A percentile compares a stretch with the other conserved stretches of the same genome.
Evolutionary conservation across 768 basidiomycete genomes (phyloP).

Genomic region (Tephrocybe sp.): DNA sequence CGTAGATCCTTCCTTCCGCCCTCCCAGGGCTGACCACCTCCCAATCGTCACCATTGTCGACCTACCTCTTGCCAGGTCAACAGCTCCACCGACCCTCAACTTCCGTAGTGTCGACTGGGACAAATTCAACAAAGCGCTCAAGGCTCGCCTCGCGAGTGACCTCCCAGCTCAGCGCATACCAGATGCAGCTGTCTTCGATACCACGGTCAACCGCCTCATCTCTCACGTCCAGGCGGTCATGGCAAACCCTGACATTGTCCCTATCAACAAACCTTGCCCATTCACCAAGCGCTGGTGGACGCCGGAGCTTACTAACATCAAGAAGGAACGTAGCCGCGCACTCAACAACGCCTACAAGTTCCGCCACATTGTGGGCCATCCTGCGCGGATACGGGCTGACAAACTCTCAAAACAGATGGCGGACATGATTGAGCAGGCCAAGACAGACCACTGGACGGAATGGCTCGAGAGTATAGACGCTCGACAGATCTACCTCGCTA

Average conservation of each 20-base stretch:
- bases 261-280: not conserved
- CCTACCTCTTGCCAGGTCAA: not conserved
- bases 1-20: not conserved
- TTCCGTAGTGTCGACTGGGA: not conserved
- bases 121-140: not conserved
- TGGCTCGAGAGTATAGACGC: conserved; percentile 9
- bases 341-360: not conserved
- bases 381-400: not conserved
- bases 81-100: not conserved
- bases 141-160: not conserved
- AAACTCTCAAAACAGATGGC: not conserved
- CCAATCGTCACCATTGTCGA: not conserved
- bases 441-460: not conserved
- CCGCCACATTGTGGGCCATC: not conserved
- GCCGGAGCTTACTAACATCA: not conserved
- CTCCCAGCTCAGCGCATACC: not conserved
- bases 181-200: not conserved
- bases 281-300: conserved; percentile 19
- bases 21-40: not conserved
- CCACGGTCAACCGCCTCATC: not conserved
- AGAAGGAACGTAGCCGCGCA: not conserved
- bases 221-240: not conserved
- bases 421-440: not conserved
- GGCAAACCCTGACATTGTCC: not conserved
- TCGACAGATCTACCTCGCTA: not conserved